Conservation (phyloP, 2,329 filamentous ascomycete species). For the Ophiocordyceps camponoti-rufipedis region DNA sequence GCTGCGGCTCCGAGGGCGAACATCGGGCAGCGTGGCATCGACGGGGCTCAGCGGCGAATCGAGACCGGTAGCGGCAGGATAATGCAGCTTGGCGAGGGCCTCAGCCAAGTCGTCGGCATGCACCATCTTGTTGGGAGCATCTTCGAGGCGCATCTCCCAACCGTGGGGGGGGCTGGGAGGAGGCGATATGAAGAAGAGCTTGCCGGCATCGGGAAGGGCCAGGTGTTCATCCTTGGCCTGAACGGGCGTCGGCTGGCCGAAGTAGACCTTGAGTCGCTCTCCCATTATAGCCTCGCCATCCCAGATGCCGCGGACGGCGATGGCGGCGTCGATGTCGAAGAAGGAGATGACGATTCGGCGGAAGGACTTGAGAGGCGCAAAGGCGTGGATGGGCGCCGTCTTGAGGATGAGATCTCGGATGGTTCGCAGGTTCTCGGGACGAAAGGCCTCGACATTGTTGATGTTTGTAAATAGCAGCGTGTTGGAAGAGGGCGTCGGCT, state of each 20-base stretch:
- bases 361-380: constrained; percentile 68
- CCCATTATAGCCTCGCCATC: constrained; percentile 60
- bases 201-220: constrained; percentile 48
- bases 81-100: constrained; percentile 43
- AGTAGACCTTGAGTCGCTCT: constrained; percentile 49
- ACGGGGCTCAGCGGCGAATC: constrained; percentile 13
- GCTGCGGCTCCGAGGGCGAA: constrained; percentile 34
- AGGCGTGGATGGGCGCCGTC: constrained; percentile 57
- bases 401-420: constrained; percentile 53
- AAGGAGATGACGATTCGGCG: constrained; percentile 68
- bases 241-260: constrained; percentile 42
- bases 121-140: constrained; percentile 51
- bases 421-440: constrained; percentile 51
- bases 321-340: constrained; percentile 49
- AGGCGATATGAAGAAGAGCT: constrained; percentile 56
- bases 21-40: constrained; percentile 9
- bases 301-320: constrained; percentile 52
- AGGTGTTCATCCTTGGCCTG: constrained; percentile 37
- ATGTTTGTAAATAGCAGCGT: constrained; percentile 75
- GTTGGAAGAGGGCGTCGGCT: constrained; percentile 63
- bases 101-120: constrained; percentile 52
- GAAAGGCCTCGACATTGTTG: constrained; percentile 54
- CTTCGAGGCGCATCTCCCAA: constrained; percentile 51
- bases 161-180: constrained; percentile 50
- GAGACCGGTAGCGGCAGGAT: constrained; percentile 13